Percentiles rank a stretch among this genome's conserved stretches.
Conservation (phyloP, 2,329 filamentous ascomycete species). For the Alternaria burnsii region DNA sequence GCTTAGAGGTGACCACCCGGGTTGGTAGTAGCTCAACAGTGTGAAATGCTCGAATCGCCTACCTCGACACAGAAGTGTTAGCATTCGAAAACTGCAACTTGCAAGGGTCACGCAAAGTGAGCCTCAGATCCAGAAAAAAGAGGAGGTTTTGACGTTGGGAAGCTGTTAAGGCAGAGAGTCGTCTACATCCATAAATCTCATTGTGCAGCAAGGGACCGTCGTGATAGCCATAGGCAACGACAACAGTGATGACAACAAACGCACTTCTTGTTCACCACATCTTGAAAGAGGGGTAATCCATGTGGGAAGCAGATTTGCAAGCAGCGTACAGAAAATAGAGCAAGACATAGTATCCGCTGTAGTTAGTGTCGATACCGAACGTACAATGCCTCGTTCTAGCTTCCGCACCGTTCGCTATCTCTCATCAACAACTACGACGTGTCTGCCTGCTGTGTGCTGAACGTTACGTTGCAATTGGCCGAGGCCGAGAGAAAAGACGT, state of each 20-base stretch:
- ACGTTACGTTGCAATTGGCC: constrained; percentile 8
- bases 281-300: not conserved
- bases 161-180: not conserved
- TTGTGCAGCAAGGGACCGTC: constrained; percentile 5
- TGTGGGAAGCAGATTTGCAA: not conserved
- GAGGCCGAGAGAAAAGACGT: not conserved
- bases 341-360: not conserved
- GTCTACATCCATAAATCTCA: not conserved
- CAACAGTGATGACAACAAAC: constrained; percentile 31
- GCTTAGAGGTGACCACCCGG: not conserved
- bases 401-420: not conserved
- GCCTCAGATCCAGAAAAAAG: not conserved
- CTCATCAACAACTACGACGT: not conserved
- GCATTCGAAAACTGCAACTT: not conserved
- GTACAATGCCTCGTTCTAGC: not conserved
- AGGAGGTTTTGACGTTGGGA: not conserved
- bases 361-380: not conserved
- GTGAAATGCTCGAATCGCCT: not conserved
- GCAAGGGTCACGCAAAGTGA: not conserved
- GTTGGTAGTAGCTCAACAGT: not conserved
- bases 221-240: constrained; percentile 23
- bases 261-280: constrained; percentile 19
- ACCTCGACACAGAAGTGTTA: not conserved
- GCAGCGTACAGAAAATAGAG: not conserved
- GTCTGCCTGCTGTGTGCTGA: not conserved